phyloP scores from a whole-genome alignment of 306 rosid species.

The Vigna unguiculata region DNA sequence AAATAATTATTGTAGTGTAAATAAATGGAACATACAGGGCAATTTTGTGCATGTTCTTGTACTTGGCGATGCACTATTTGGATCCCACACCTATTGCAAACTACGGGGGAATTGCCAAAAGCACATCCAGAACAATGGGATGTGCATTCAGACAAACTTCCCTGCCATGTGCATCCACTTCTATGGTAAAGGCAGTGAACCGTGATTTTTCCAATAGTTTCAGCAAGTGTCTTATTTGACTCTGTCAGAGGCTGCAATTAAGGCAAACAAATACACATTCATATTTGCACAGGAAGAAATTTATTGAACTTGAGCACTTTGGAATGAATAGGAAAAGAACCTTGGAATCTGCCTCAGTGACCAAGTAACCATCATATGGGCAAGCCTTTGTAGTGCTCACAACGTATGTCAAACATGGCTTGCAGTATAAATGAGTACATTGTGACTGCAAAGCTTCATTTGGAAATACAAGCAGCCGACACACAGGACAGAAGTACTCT shows the following conservation, averaged over 20 bases:
- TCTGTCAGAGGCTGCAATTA: constrained; percentile 82
- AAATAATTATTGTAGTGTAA: not conserved
- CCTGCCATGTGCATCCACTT: constrained; percentile 99
- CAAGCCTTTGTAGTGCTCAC: constrained; percentile 90
- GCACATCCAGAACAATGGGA: constrained; percentile 90
- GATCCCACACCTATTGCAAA: constrained; percentile 89
- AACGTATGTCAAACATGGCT: constrained; percentile 84
- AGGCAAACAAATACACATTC: constrained; percentile 27
- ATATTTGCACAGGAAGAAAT: not conserved
- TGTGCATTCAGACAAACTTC: constrained; percentile 78
- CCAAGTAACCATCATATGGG: constrained; percentile 97
- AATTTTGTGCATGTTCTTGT: constrained; percentile 92
- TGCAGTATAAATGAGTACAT: constrained; percentile 96
- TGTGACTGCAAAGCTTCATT: constrained; percentile 93
- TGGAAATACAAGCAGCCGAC: constrained; percentile 93
- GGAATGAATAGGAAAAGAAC: constrained; percentile 48
- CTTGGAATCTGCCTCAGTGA: constrained; percentile 94
- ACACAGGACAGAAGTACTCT: constrained; percentile 96
- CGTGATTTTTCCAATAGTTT: constrained; percentile 85
- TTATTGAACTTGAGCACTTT: not conserved
- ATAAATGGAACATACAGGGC: constrained; percentile 65
- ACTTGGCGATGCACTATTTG: constrained; percentile 96
- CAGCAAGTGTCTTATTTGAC: constrained; percentile 83
- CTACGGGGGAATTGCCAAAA: constrained; percentile 94
- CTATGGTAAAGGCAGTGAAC: constrained; percentile 93